Evolutionary conservation across 2,329 filamentous ascomycete genomes (phyloP).

Genomic region (Sclerotinia subarctica): DNA sequence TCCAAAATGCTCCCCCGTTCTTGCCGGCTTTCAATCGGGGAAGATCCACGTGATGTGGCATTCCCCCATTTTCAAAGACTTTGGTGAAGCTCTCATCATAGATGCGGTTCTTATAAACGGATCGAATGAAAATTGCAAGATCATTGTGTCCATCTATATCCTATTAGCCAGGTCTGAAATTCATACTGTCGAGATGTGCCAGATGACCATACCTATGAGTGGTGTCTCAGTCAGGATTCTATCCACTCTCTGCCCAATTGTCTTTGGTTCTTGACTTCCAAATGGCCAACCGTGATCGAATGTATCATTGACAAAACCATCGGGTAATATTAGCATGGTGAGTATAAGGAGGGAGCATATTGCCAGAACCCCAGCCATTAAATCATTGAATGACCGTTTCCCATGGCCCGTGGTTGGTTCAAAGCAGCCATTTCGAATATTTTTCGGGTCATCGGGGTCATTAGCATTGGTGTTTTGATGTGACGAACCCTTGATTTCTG

Average conservation of each 20-base stretch:
- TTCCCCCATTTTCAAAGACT: conserved; percentile 67
- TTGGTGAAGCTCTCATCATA: conserved; percentile 70
- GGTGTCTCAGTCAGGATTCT: conserved; percentile 46
- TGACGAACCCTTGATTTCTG: conserved; percentile 34
- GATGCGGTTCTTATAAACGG: conserved; percentile 70
- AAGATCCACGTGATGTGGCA: conserved; percentile 73
- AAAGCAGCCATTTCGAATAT: conserved; percentile 7
- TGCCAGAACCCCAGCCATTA: conserved; percentile 20
- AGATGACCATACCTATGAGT: conserved; percentile 44
- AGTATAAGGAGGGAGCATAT: conserved; percentile 25
- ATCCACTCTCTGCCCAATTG: conserved; percentile 41
- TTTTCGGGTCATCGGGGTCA: background rate
- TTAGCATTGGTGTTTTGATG: conserved; percentile 27
- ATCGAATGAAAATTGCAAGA: conserved; percentile 70
- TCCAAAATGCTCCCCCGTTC: conserved; percentile 90
- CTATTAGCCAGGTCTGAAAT: background rate
- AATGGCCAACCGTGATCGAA: conserved; percentile 12
- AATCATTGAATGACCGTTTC: conserved; percentile 18
- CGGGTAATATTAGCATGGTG: conserved; percentile 24
- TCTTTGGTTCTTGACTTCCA: conserved; percentile 26
- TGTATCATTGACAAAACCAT: conserved; percentile 10
- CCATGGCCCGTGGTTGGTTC: background rate
- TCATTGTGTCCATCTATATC: conserved; percentile 82
- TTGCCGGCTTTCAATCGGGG: conserved; percentile 67
- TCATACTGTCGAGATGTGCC: background rate